Conservation (phyloP, 352 stramenopile genomes). For the Sclerospora graminicola region DNA sequence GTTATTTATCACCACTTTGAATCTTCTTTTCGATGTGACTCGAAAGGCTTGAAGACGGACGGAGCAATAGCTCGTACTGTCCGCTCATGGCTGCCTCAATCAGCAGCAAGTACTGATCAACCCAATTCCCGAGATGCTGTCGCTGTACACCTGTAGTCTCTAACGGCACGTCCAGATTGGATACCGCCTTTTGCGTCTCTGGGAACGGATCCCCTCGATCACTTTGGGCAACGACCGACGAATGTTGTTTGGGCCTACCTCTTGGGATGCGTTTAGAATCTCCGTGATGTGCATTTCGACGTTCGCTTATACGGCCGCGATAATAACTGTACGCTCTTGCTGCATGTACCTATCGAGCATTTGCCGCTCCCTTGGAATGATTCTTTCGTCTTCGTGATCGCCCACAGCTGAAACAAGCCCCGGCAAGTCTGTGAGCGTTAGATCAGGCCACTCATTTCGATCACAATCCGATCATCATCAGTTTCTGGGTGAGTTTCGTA, state of each 20-base stretch:
- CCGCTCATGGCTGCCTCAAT: slow-evolving; percentile 25
- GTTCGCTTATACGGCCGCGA: slow-evolving; percentile 77
- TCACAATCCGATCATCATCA: slow-evolving; percentile 76
- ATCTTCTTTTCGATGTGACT: slow-evolving; percentile 4
- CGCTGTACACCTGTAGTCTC: slow-evolving; percentile 17
- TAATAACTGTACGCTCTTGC: slow-evolving; percentile 71
- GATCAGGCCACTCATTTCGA: slow-evolving; percentile 52
- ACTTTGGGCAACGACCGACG: slow-evolving; percentile 33
- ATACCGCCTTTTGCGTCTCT: slow-evolving; percentile 13
- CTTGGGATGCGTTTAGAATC: slow-evolving; percentile 55
- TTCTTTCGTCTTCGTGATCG: slow-evolving; percentile 47
- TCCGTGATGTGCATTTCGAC: slow-evolving; percentile 82
- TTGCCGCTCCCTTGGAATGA: slow-evolving; percentile 57
- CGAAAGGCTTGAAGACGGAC: slow-evolving; percentile 7
- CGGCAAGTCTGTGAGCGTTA: slow-evolving; percentile 77
- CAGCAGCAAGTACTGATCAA: slow-evolving; percentile 16
- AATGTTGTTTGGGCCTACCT: slow-evolving; percentile 55
- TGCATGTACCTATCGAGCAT: slow-evolving; percentile 66
- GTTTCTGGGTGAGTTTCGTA: slow-evolving; percentile 32
- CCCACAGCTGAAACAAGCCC: slow-evolving; percentile 62
- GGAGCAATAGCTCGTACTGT: slow-evolving; percentile 17
- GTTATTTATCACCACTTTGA: not conserved
- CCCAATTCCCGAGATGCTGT: slow-evolving; percentile 20
- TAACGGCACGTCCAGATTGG: slow-evolving; percentile 14
- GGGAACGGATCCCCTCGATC: slow-evolving; percentile 27